Percentiles rank a stretch among this genome's conserved stretches.
These are phyloP conservation scores for Phytophthora chlamydospora DNA, from an alignment of 352 stramenopile genomes.

Conservation along the genomic window DNA sequence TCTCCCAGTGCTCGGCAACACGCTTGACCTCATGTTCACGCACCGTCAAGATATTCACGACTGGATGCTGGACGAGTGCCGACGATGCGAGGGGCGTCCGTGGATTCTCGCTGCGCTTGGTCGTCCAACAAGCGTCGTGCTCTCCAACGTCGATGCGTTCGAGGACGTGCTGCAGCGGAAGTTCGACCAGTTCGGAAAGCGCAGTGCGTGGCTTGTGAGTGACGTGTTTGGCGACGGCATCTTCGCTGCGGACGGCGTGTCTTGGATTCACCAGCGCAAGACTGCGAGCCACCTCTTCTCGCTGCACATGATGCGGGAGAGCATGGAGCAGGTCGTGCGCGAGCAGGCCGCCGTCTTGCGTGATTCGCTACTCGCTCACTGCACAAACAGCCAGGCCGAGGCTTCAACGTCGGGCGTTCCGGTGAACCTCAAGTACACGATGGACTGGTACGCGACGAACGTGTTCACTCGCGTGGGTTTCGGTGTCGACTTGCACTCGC, in stretches of 20 bases:
- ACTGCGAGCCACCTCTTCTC: conserved; percentile 90
- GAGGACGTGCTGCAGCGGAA: conserved; percentile 68
- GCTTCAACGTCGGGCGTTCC: conserved; percentile 1
- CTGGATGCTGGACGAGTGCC: conserved; percentile 61
- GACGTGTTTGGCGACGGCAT: conserved; percentile 79
- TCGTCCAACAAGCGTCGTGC: conserved; percentile 42
- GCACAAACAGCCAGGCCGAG: background rate
- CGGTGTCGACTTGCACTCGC: conserved; percentile 51
- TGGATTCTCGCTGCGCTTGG: conserved; percentile 54
- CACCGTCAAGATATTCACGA: conserved; percentile 59
- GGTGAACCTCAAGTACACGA: conserved; percentile 46
- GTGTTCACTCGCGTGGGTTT: conserved; percentile 78
- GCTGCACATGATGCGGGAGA: conserved; percentile 57
- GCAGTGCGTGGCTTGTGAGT: conserved; percentile 39
- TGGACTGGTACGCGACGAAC: conserved; percentile 63
- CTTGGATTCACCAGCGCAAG: conserved; percentile 79
- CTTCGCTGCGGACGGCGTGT: conserved; percentile 61
- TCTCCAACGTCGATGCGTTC: conserved; percentile 43
- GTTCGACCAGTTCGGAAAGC: conserved; percentile 83
- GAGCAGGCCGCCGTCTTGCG: conserved; percentile 44
- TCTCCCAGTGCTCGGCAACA: conserved; percentile 56
- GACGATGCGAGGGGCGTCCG: conserved; percentile 42
- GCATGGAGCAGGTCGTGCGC: conserved; percentile 52
- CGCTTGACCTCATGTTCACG: conserved; percentile 51
- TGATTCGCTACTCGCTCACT: conserved; percentile 29